Conservation (phyloP, 1,284 basidiomycete species). For the Cryptococcus sp. region DNA sequence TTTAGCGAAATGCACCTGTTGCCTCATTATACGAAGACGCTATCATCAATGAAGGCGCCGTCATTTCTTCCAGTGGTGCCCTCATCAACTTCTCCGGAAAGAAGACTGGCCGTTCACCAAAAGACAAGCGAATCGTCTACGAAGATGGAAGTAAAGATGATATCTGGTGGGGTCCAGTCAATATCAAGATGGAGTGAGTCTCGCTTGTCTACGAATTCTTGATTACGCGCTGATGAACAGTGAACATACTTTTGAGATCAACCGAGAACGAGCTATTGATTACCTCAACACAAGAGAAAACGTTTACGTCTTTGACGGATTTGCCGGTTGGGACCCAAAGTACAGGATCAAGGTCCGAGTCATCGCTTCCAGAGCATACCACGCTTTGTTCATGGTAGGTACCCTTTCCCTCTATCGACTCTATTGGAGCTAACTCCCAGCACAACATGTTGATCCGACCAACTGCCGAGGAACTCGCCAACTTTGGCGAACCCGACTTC, state of each 20-base stretch:
- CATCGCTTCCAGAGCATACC: conserved; percentile 97
- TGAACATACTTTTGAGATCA: conserved; percentile 96
- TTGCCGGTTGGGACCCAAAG: conserved; percentile 88
- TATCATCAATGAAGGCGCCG: conserved; percentile 94
- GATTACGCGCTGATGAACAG: conserved; percentile 47
- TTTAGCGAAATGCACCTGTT: conserved; percentile 92
- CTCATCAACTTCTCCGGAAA: conserved; percentile 99
- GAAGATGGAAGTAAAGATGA: conserved; percentile 97
- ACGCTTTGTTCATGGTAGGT: conserved; percentile 97
- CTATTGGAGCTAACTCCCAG: conserved; percentile 50
- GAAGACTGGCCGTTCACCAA: conserved; percentile 97
- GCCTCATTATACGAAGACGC: conserved; percentile 98
- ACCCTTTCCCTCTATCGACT: background rate
- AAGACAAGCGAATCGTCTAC: conserved; percentile 99
- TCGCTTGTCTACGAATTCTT: conserved; percentile 3
- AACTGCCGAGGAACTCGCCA: conserved; percentile 85
- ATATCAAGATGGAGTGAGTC: conserved; percentile 97
- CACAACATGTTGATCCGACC: conserved; percentile 99
- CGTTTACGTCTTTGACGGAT: conserved; percentile 99
- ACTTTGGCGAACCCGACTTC: conserved; percentile 98
- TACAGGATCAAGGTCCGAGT: conserved; percentile 99
- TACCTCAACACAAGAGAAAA: conserved; percentile 98
- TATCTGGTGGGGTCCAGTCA: conserved; percentile 99
- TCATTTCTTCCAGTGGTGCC: conserved; percentile 92
- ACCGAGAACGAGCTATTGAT: conserved; percentile 99